Percentiles rank a stretch among this genome's conserved stretches.
Evolutionary conservation across 1,284 basidiomycete species (phyloP).

Genomic region (Coriolopsis trogii): DNA sequence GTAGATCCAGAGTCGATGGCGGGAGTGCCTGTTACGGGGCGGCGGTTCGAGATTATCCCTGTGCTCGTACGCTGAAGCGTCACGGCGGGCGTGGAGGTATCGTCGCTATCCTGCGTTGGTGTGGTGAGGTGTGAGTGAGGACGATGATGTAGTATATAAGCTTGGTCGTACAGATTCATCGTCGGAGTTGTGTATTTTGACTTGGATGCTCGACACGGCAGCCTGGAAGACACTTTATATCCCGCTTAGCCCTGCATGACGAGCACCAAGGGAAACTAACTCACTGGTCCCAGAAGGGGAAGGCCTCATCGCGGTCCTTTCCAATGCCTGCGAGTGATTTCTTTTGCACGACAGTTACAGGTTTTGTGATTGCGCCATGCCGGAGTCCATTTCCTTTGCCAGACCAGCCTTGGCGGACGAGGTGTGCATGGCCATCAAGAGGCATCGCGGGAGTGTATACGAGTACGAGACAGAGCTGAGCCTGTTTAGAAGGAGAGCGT

Average conservation of each 20-base stretch:
- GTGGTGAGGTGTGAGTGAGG: too few relatives aligned
- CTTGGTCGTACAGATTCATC: conserved; percentile 40
- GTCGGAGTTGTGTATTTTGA: conserved; percentile 60
- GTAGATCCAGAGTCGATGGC: conserved; percentile 49
- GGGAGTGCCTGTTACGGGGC: conserved; percentile 55
- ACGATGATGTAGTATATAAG: conserved; percentile 9
- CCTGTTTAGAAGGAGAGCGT: too few relatives aligned
- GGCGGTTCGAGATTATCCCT: conserved; percentile 76
- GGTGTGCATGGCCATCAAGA: conserved; percentile 77
- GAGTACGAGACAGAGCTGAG: not conserved
- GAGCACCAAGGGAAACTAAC: conserved; percentile 49
- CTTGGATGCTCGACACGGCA: conserved; percentile 76
- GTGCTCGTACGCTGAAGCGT: conserved; percentile 64
- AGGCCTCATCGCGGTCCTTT: conserved; percentile 90
- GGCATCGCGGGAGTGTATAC: conserved; percentile 48
- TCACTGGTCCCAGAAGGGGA: conserved; percentile 96
- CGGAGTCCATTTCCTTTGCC: conserved; percentile 81
- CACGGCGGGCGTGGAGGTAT: conserved; percentile 26
- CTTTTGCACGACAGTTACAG: conserved; percentile 82
- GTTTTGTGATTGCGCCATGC: conserved; percentile 67
- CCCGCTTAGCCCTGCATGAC: not conserved
- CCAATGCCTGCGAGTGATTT: conserved; percentile 83
- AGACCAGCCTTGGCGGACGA: conserved; percentile 85
- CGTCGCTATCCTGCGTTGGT: conserved; percentile 32
- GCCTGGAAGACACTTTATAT: conserved; percentile 71